Base-by-base conservation (phyloP, 1,284 basidiomycete genomes). In the Trametes versicolor region DNA sequence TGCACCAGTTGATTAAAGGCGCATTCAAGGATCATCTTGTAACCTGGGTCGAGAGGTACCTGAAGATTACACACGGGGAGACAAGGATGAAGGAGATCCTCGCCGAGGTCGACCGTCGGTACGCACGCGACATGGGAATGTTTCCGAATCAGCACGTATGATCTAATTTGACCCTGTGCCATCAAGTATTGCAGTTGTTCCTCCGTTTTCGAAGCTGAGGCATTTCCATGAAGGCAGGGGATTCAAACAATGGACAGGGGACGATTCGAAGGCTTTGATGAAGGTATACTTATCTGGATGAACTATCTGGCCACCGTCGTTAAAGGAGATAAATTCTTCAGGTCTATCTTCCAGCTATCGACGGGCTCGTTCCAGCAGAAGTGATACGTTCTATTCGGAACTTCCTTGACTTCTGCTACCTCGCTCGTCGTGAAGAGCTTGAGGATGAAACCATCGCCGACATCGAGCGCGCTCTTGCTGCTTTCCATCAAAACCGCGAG, bases 1-100 rank as follows among this genome's bases (percentile, higher is more conserved):
- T 53, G 7, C 51, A 53, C 0, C 74, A 76, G 32, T 36, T 76
- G 2, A 73, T 75, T 59, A 74, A 76, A 51, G 73, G 75, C 1
- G 39, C 51, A 1, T 53, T 53, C 51, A 53, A 53, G 23, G 51
- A 53, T 13, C 51, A 53, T 39, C 51, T 53, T 5, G 51, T 53
- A 1, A 39, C 51, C 7, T 53, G 51, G 51, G 36, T 53, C 0
- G 51, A 37, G n/a, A 8, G 39, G 10, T 37, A 37, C 12, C 51
- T 53, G 21, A 37, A 53, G 27, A n/a, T 62, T 70, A 36, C 34
- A 4, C 63, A 72, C 50, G 49, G 58, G 0, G 50, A 68, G 3
- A 60, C 59, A 4, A 19, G 17, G 1, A 64, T 56, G 9, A 52
- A 63, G 9, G 37, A 41, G 39, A 58, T 64, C 10, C 34, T 71